These are phyloP conservation scores for Chalara sp. DNA, from an alignment of 2,329 filamentous ascomycete species.

Conservation along the genomic window DNA sequence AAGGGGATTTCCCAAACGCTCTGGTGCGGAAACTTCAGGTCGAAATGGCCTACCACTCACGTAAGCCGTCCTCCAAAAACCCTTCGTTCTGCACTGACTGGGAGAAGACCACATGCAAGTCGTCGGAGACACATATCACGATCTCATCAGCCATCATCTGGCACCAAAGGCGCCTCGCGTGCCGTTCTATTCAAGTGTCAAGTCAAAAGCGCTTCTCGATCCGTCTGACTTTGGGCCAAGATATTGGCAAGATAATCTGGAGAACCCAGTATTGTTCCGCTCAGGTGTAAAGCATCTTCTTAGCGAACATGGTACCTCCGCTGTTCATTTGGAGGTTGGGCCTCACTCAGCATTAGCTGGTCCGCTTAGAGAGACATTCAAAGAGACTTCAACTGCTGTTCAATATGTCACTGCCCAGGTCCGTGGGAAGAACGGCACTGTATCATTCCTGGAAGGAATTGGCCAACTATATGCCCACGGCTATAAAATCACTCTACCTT, in stretches of 20 bases:
- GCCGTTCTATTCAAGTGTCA: constrained; percentile 22
- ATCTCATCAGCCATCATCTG: too few species aligned
- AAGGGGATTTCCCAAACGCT: not conserved
- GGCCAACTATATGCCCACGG: not conserved
- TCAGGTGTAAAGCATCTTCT: not conserved
- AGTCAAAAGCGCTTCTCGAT: not conserved
- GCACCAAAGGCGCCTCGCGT: constrained; percentile 16
- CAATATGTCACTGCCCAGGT: constrained; percentile 7
- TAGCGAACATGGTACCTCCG: constrained; percentile 16
- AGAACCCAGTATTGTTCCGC: constrained; percentile 1
- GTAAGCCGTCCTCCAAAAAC: too few species aligned
- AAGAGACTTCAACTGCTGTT: not conserved
- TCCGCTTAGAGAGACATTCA: constrained; percentile 17
- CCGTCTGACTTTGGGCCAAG: not conserved
- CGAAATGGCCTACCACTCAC: not conserved
- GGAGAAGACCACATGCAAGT: constrained; percentile 22
- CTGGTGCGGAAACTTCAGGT: not conserved
- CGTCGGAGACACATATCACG: constrained; percentile 32
- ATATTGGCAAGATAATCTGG: constrained; percentile 4
- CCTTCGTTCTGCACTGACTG: too few species aligned
- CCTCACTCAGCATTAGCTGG: constrained; percentile 16
- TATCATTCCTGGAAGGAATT: constrained; percentile 4
- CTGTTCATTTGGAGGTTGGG: not conserved
- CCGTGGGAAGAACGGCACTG: constrained; percentile 3
- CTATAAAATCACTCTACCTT: not conserved